Conservation (phyloP, 2,329 filamentous ascomycete genomes). For the Neurospora sp. region DNA sequence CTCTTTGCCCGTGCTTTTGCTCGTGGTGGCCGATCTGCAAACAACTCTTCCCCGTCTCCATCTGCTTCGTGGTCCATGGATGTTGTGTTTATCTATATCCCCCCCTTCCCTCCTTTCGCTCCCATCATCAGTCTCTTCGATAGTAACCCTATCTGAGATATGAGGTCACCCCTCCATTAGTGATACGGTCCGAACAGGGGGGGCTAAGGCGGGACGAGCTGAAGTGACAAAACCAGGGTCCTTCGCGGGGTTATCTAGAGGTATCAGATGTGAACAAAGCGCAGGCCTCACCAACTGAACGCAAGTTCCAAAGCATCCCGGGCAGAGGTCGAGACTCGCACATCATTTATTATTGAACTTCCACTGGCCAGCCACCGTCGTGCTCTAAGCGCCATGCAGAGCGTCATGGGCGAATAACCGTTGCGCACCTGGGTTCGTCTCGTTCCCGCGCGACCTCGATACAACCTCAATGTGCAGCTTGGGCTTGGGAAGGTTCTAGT, state of each 20-base stretch:
- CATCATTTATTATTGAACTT: background rate
- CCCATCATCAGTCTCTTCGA: background rate
- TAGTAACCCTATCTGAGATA: background rate
- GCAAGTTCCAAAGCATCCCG: background rate
- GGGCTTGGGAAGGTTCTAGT: background rate
- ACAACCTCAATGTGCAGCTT: background rate
- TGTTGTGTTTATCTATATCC: background rate
- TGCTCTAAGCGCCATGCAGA: background rate
- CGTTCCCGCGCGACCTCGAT: background rate
- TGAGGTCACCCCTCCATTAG: background rate
- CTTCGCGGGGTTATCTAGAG: background rate
- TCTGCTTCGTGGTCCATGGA: background rate
- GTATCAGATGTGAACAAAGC: background rate
- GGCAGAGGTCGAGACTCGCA: background rate
- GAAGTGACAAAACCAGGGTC: background rate
- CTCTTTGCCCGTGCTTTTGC: background rate
- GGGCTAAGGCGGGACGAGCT: background rate
- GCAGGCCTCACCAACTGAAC: background rate
- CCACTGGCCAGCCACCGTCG: background rate
- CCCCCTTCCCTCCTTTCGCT: background rate
- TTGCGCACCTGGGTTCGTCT: background rate
- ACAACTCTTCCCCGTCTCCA: background rate
- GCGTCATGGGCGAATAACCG: background rate
- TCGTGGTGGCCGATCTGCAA: background rate
- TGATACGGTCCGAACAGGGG: background rate